These are phyloP conservation scores for Komagataea norvegica DNA, from an alignment of 1,139 yeast genomes.

Conservation along the genomic window DNA sequence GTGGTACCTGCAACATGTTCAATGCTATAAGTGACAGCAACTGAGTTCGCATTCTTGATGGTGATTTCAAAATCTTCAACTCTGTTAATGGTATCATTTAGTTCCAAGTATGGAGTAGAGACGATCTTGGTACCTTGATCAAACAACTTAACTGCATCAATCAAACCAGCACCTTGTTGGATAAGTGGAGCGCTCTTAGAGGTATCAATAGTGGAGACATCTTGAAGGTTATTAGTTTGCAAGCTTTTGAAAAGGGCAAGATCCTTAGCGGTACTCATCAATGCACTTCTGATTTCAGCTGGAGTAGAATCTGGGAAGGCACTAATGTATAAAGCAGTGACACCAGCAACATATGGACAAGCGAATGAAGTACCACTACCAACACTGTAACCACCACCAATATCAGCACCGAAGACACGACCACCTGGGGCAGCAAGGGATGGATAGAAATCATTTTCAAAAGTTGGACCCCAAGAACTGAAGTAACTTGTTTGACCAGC, in stretches of 20 bases:
- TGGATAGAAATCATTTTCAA: constrained; percentile 15
- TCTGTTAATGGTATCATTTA: constrained; percentile 15
- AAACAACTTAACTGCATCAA: constrained; percentile 13
- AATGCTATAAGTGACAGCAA: constrained; percentile 11
- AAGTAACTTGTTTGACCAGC: constrained; percentile 14
- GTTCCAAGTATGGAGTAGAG: constrained; percentile 11
- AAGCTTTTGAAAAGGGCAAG: constrained; percentile 3
- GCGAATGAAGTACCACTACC: constrained; percentile 18
- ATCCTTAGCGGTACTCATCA: constrained; percentile 10
- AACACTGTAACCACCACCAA: constrained; percentile 7
- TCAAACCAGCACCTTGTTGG: constrained; percentile 17
- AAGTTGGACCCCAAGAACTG: constrained; percentile 19
- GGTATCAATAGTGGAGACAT: constrained; percentile 2
- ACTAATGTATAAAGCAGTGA: constrained; percentile 12
- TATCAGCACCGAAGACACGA: constrained; percentile 11
- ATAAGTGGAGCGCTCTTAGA: constrained; percentile 9
- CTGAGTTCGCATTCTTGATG: constrained; percentile 11
- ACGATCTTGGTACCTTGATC: constrained; percentile 10
- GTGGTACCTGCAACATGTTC: constrained; percentile 9
- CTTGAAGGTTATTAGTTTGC: neutral
- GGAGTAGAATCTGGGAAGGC: constrained; percentile 8
- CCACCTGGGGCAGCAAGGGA: constrained; percentile 18
- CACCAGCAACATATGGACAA: constrained; percentile 18
- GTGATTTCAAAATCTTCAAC: constrained; percentile 12
- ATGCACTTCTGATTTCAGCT: constrained; percentile 4